These are phyloP conservation scores for Phaeoacremonium minimum DNA, from an alignment of 2,329 filamentous ascomycete species.

Conservation along the genomic window DNA sequence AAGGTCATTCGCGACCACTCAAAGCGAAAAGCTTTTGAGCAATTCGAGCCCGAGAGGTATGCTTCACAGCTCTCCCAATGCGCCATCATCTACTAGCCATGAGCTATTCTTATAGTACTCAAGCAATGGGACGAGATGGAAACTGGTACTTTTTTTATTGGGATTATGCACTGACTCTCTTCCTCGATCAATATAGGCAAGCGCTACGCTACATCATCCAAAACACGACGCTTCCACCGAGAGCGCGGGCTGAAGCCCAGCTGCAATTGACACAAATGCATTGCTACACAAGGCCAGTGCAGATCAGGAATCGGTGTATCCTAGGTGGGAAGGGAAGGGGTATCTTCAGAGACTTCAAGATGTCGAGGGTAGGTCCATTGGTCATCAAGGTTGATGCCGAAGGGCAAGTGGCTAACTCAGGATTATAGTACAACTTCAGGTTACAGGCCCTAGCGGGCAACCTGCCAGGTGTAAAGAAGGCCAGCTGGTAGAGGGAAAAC, in stretches of 20 bases:
- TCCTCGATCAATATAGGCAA: conserved; percentile 56
- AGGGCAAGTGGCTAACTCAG: conserved; percentile 20
- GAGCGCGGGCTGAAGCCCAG: conserved; percentile 86
- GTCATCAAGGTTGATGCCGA: background rate
- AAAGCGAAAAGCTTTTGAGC: conserved; percentile 88
- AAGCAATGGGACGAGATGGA: background rate
- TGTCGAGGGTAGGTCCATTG: conserved; percentile 69
- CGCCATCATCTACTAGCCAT: background rate
- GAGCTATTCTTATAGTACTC: background rate
- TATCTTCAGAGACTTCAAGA: conserved; percentile 89
- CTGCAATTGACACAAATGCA: conserved; percentile 94
- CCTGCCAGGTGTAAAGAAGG: conserved; percentile 90
- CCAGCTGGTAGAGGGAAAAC: conserved; percentile 77
- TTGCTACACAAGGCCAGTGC: conserved; percentile 86
- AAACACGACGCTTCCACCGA: conserved; percentile 79
- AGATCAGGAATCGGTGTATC: conserved; percentile 91
- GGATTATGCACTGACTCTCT: conserved; percentile 2
- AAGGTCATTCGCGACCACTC: conserved; percentile 90
- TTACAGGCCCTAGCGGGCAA: conserved; percentile 81
- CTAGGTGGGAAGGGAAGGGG: conserved; percentile 85
- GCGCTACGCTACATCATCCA: conserved; percentile 88
- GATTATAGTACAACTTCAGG: conserved; percentile 79
- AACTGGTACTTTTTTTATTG: background rate
- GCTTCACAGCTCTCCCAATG: conserved; percentile 7
- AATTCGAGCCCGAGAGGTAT: conserved; percentile 85